Percentiles rank a stretch among this genome's conserved stretches.
phyloP scores from a whole-genome alignment of 495 filamentous ascomycete species.

The Talaromyces borbonicus region DNA sequence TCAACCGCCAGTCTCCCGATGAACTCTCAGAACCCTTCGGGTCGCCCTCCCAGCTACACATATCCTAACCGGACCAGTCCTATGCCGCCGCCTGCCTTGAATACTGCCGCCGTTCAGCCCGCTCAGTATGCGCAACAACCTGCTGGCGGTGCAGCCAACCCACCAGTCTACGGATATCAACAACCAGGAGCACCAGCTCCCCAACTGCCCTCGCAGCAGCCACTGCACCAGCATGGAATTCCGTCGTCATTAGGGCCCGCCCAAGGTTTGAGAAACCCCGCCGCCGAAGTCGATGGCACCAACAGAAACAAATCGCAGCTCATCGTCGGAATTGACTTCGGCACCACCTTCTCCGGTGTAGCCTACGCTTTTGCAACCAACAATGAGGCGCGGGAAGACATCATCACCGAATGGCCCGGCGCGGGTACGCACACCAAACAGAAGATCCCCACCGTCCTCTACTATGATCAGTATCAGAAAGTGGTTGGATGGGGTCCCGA shows the following conservation, averaged over 20 bases:
- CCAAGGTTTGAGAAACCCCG: conserved; percentile 36
- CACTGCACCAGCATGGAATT: conserved; percentile 31
- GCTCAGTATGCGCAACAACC: conserved; percentile 41
- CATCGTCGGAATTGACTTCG: conserved; percentile 67
- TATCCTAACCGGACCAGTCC: conserved; percentile 49
- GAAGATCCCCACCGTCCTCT: conserved; percentile 75
- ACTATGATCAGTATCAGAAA: conserved; percentile 76
- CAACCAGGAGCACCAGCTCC: conserved; percentile 22
- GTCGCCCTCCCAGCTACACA: conserved; percentile 64
- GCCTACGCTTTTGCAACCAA: conserved; percentile 74
- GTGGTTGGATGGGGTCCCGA: conserved; percentile 76
- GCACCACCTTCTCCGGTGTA: conserved; percentile 71
- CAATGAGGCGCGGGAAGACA: conserved; percentile 66
- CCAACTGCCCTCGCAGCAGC: conserved; percentile 8
- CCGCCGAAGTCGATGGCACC: conserved; percentile 77
- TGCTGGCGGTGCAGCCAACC: conserved; percentile 33
- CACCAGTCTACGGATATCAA: conserved; percentile 40
- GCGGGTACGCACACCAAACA: conserved; percentile 69
- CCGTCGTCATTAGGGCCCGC: conserved; percentile 25
- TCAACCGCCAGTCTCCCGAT: conserved; percentile 45
- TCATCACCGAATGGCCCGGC: conserved; percentile 73
- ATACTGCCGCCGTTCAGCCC: conserved; percentile 37
- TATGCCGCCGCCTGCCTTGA: conserved; percentile 54
- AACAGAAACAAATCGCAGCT: conserved; percentile 63
- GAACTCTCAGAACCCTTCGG: conserved; percentile 34